A percentile compares a stretch with the other conserved stretches of the same genome.
These are phyloP conservation scores for Agastache rugosa DNA, from an alignment of 257 asterid genomes.

Conservation along the genomic window DNA sequence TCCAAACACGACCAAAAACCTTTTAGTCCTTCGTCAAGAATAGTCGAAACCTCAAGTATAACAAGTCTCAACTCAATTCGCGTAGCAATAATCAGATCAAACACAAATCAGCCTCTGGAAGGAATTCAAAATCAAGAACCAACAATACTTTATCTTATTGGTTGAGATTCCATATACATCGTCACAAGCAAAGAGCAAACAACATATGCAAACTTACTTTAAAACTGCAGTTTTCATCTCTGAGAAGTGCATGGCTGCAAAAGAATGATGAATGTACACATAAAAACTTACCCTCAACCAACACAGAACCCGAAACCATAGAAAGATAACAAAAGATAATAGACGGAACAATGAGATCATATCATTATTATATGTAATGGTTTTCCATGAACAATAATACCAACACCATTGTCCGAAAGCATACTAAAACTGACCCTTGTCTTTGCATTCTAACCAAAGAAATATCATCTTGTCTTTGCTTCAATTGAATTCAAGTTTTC, in stretches of 20 bases:
- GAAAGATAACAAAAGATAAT: conserved; percentile 4
- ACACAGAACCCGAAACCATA: background rate
- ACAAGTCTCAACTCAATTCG: background rate
- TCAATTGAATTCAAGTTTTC: conserved; percentile 24
- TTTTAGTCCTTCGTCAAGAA: background rate
- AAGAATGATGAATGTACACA: background rate
- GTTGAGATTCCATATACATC: background rate
- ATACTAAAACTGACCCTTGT: conserved; percentile 21
- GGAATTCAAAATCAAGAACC: background rate
- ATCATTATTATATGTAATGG: conserved; percentile 27
- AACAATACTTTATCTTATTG: background rate
- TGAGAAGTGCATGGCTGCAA: background rate
- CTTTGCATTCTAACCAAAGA: conserved; percentile 37
- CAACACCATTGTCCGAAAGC: conserved; percentile 33
- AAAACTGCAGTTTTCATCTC: background rate
- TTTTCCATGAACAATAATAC: conserved; percentile 27
- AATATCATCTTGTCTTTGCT: conserved; percentile 28
- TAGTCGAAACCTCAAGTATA: background rate
- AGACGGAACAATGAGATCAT: conserved; percentile 26
- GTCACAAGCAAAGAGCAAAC: background rate
- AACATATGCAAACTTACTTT: background rate
- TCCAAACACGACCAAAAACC: background rate
- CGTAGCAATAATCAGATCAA: background rate
- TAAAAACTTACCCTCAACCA: background rate
- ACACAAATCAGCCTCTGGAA: background rate